phyloP scores from a whole-genome alignment of 164 flowering plant genomes.

The Tetracentron sinense region DNA sequence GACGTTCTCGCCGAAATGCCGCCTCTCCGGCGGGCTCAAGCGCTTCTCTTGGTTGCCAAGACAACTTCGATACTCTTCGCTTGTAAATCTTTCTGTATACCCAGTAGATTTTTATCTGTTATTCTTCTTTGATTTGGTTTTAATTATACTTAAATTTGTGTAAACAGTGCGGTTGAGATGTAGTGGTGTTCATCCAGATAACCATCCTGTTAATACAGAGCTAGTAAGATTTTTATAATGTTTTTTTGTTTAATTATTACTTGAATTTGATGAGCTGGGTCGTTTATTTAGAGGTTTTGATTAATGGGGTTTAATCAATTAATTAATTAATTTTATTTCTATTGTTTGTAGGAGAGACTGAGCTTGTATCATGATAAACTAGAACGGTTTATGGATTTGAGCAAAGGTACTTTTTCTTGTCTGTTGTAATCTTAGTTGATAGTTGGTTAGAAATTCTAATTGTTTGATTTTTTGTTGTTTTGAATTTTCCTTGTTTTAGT shows the following conservation, averaged over 20 bases:
- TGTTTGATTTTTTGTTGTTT: background rate
- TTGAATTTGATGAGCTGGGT: background rate
- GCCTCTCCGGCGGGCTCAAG: slow-evolving; percentile 72
- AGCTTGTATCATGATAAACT: slow-evolving; percentile 77
- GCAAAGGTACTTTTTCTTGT: slow-evolving; percentile 57
- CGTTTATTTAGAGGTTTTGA: background rate
- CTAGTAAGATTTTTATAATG: slow-evolving; percentile 39
- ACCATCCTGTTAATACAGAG: slow-evolving; percentile 76
- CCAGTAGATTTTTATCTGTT: background rate
- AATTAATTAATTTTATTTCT: background rate
- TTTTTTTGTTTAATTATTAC: slow-evolving; percentile 6
- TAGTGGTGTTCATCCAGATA: slow-evolving; percentile 65
- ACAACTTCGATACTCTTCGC: slow-evolving; percentile 53
- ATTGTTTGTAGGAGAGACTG: slow-evolving; percentile 62
- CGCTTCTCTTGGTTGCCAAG: slow-evolving; percentile 58
- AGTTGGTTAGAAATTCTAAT: no score
- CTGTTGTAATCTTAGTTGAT: no score
- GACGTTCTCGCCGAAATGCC: slow-evolving; percentile 51
- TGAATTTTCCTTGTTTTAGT: background rate
- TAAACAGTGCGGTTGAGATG: slow-evolving; percentile 77
- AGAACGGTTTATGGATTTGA: slow-evolving; percentile 48
- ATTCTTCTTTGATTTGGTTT: background rate
- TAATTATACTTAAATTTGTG: background rate
- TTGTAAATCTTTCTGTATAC: slow-evolving; percentile 32
- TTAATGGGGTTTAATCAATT: slow-evolving; percentile 3